A percentile compares a stretch with the other conserved stretches of the same genome.
Evolutionary conservation across 768 basidiomycete species (phyloP).

Genomic region (Mycena indigotica): DNA sequence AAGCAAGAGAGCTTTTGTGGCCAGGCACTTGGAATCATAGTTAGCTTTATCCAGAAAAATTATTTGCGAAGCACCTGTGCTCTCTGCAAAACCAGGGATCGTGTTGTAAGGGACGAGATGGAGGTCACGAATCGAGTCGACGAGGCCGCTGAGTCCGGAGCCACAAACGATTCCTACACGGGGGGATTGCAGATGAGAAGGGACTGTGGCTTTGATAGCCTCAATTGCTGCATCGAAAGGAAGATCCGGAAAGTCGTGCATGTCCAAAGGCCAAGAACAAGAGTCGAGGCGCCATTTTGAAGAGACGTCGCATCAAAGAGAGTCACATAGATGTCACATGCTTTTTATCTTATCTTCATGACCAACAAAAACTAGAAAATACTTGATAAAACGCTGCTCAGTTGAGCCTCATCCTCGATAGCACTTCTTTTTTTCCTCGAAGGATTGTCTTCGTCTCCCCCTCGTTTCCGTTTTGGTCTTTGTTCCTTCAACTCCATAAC

Average conservation of each 20-base stretch:
- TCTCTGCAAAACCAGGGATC: conserved; percentile 74
- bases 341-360: not conserved
- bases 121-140: conserved; percentile 55
- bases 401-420: conserved; percentile 18
- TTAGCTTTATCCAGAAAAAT: not conserved
- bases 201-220: conserved; percentile 36
- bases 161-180: conserved; percentile 85
- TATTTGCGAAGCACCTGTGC: conserved; percentile 74
- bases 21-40: conserved; percentile 58
- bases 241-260: conserved; percentile 23
- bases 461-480: conserved; percentile 31
- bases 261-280: too few species aligned
- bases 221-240: conserved; percentile 25
- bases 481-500: conserved; percentile 47
- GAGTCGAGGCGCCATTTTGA: too few species aligned
- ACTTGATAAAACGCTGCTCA: conserved; percentile 32
- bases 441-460: conserved; percentile 23
- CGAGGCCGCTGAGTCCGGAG: conserved; percentile 79
- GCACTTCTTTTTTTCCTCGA: conserved; percentile 1
- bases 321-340: not conserved
- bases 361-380: not conserved
- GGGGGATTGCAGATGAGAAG: conserved; percentile 51
- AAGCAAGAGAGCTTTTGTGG: conserved; percentile 78
- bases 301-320: too few species aligned
- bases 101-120: conserved; percentile 64